Evolutionary conservation across 225 moss, liverwort and hornwort genomes (phyloP), one percentile per base, ranked within the genome.

Genomic region (Takakia lepidozioides): DNA sequence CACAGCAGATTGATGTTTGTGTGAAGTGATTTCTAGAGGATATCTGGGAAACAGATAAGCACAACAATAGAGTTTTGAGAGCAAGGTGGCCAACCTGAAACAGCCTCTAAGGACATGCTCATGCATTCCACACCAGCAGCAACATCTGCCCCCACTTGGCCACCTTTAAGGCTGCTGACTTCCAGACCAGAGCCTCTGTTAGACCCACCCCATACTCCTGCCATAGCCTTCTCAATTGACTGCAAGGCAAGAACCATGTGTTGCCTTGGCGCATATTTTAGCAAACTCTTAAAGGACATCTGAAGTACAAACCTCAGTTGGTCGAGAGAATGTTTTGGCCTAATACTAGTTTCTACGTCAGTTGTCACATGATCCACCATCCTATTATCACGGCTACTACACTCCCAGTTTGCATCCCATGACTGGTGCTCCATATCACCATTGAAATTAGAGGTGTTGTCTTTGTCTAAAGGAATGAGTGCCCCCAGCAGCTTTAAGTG

Each of bases 61-160:
- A n/a, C n/a, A n/a, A n/a, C n/a, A n/a, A n/a, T n/a, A n/a, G n/a
- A n/a, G n/a, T n/a, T n/a, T n/a, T n/a, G n/a, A n/a, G n/a, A n/a
- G n/a, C n/a, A 21, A 25, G 25, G 10, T 10, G 21, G 23, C 21
- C 48, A 54, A 87, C 95, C 90, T 78, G 98, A 91, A 40, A 91
- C 67, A 53, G 83, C 82, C 49, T 86, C 80, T 43, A 98, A 55
- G n/a, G 80, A 67, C 54, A 91, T 68, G 41, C 80, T 67, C 57
- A 98, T 65, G 58, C 87, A 91, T 38, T 98, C 72, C 3, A 91
- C 61, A 46, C 91, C 98, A 42, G 91, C 80, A 10, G 91, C 87
- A 53, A 84, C 74, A 34, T 65, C 49, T 40, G 82, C 64, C 56
- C 54, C 76, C 26, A 91, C 68, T 50, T 63, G 63, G 56, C 66